Conservation (phyloP, 768 basidiomycete species). For the Dacryopinax spathularia region DNA sequence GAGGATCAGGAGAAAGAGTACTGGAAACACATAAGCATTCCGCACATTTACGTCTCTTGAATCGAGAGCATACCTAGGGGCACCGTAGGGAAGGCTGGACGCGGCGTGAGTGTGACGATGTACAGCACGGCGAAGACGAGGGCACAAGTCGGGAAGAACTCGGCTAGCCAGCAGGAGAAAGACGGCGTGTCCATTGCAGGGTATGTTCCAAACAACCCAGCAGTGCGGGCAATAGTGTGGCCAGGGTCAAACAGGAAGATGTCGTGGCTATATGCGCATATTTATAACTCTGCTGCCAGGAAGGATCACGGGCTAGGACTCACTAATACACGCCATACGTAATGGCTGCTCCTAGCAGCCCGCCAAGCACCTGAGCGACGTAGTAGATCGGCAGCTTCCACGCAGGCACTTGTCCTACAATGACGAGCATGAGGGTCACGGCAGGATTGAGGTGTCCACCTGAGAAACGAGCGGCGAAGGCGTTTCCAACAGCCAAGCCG, state of each 20-base stretch:
- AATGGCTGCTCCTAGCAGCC: neutral
- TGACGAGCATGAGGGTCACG: neutral
- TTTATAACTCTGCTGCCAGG: neutral
- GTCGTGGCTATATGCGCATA: neutral
- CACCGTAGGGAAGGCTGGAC: neutral
- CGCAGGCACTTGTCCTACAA: neutral
- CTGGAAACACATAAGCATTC: too few species aligned
- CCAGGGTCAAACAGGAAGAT: neutral
- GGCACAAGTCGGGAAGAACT: neutral
- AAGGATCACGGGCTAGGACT: neutral
- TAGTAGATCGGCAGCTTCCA: conserved; percentile 2
- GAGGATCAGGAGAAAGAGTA: neutral
- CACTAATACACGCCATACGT: neutral
- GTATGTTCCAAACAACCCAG: neutral
- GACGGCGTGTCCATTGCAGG: neutral
- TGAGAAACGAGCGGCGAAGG: neutral
- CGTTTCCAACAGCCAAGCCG: neutral
- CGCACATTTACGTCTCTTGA: too few species aligned
- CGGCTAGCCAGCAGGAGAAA: neutral
- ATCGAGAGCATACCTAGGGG: neutral
- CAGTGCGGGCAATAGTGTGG: neutral
- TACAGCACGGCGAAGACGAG: neutral
- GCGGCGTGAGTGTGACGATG: neutral
- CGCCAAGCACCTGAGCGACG: neutral
- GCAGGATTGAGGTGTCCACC: conserved; percentile 1